Evolutionary conservation across 2,329 filamentous ascomycete species (phyloP), one percentile per base, ranked within the genome.

Genomic region (Xylariaceae sp.): DNA sequence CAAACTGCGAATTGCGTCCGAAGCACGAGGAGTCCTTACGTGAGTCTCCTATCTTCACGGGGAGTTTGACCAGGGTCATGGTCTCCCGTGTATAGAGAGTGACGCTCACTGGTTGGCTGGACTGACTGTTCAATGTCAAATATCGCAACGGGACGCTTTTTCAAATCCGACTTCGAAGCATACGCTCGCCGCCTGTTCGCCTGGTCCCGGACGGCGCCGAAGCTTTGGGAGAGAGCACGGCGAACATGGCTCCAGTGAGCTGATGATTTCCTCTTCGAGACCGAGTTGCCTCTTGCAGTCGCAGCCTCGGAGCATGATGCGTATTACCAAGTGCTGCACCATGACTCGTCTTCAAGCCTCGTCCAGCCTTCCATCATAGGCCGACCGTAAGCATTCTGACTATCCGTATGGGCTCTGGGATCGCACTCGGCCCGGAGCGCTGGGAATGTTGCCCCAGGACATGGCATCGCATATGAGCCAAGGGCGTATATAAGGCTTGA

Each of bases 401-500:
- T 37, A 30, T 33, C 33, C 36, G 39, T 29, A 36, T n/a, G n/a
- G n/a, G n/a, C 34, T 34, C 30, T 22, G 32, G 38, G 34, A 44
- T 44, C 39, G 42, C 39, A 42, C 36, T 34, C 29, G 21, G 15
- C 36, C 35, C 36, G 15, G 34, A 42, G 10, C 2, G 15, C 11
- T 25, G 9, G 14, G 13, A 6, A 24, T 22, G 19, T 17, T 17
- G 12, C 19, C 12, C 21, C 25, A 15, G 19, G 19, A 11, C 27
- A 23, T 15, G 27, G 15, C 24, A 24, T 18, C 16, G 24, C 28
- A 10, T 29, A 33, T 29, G 30, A 40, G 21, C 26, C 17, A 29
- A 36, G 18, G 15, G 13, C 34, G 17, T 40, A 44, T 45, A 45
- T 42, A 46, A 46, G 37, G 32, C 26, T 29, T 21, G 17, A 11